These are phyloP conservation scores for Paecilomyces sp. DNA, from an alignment of 2,329 filamentous ascomycete species.

Conservation along the genomic window DNA sequence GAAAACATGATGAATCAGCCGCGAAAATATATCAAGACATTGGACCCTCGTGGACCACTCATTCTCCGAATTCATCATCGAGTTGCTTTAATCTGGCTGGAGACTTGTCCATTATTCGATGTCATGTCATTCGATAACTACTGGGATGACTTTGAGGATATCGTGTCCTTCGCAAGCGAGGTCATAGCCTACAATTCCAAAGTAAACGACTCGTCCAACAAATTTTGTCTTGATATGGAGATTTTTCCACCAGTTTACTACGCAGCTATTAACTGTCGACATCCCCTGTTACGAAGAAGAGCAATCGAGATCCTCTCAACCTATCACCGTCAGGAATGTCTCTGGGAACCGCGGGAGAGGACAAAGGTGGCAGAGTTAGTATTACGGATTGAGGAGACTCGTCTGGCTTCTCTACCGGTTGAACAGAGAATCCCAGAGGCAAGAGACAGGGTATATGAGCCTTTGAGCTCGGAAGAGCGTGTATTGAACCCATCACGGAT, in stretches of 20 bases:
- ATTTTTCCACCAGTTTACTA: constrained; percentile 26
- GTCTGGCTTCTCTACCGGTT: not conserved
- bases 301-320: constrained; percentile 13
- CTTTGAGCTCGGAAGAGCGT: not conserved
- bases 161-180: constrained; percentile 5
- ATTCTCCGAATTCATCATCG: constrained; percentile 10
- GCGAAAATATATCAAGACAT: not conserved
- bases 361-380: not conserved
- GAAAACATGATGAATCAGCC: constrained; percentile 4
- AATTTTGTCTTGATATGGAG: constrained; percentile 19
- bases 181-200: not conserved
- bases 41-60: constrained; percentile 9
- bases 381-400: not conserved
- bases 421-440: not conserved
- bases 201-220: not conserved
- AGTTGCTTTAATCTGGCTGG: constrained; percentile 5
- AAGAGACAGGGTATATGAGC: not conserved
- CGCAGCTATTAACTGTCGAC: constrained; percentile 23
- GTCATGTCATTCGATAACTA: constrained; percentile 7
- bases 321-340: not conserved
- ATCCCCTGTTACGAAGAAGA: constrained; percentile 20
- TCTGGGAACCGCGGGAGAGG: not conserved
- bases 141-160: constrained; percentile 5
- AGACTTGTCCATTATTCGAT: constrained; percentile 1
- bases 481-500: not conserved